A percentile compares a stretch with the other conserved stretches of the same genome.
These are phyloP conservation scores for Camelina neglecta DNA, from an alignment of 345 rosid genomes.

Conservation along the genomic window DNA sequence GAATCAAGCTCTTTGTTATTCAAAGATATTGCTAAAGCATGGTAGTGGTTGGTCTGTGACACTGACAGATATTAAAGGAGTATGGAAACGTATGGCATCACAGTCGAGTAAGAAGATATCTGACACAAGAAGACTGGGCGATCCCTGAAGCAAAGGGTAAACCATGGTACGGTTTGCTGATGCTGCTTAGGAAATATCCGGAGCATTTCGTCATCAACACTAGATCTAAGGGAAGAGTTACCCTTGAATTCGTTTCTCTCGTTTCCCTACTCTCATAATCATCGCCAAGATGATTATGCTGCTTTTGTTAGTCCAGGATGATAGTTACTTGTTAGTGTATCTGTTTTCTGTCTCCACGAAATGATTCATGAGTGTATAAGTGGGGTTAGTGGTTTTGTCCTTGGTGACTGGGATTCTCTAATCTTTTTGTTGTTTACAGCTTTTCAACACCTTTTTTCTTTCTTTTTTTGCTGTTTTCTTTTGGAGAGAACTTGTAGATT, in stretches of 20 bases:
- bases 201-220: conserved; percentile 96
- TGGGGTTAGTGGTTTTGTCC: background rate
- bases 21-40: no score
- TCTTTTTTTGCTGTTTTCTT: no score
- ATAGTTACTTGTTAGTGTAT: background rate
- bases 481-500: background rate
- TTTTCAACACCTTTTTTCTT: no score
- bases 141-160: conserved; percentile 82
- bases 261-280: conserved; percentile 74
- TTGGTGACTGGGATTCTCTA: background rate
- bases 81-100: conserved; percentile 88
- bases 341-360: background rate
- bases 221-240: conserved; percentile 75
- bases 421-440: background rate
- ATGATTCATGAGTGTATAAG: background rate
- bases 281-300: background rate
- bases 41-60: conserved; percentile 33
- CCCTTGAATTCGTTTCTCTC: conserved; percentile 85
- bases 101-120: conserved; percentile 81
- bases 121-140: conserved; percentile 76
- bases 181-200: conserved; percentile 84
- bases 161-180: conserved; percentile 92
- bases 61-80: conserved; percentile 77
- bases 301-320: background rate
- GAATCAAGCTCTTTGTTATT: background rate